Conservation (phyloP, 179 eudicot genomes). For the Patellifolia procumbens region DNA sequence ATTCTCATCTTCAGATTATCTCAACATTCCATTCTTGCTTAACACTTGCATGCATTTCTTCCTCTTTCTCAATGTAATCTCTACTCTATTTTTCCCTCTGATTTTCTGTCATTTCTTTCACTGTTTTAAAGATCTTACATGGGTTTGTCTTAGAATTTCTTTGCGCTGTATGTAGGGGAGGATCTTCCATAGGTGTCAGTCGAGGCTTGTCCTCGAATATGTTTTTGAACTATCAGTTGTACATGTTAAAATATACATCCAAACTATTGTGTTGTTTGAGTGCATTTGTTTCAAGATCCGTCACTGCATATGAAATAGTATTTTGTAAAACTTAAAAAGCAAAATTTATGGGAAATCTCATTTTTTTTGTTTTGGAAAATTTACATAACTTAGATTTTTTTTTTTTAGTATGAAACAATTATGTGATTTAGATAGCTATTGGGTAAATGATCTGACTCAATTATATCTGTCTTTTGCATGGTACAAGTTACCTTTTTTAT, state of each 20-base stretch:
- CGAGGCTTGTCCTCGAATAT: too few relatives aligned
- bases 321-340: too few relatives aligned
- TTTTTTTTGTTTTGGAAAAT: too few relatives aligned
- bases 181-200: too few relatives aligned
- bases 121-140: conserved; percentile 16
- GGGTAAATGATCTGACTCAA: conserved; percentile 10
- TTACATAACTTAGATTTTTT: too few relatives aligned
- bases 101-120: background rate
- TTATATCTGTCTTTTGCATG: conserved; percentile 31
- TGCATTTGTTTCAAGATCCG: too few relatives aligned
- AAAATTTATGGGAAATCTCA: background rate
- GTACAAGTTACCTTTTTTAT: conserved; percentile 20
- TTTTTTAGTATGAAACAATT: too few relatives aligned
- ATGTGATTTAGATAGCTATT: background rate
- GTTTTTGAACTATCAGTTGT: too few relatives aligned
- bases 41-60: conserved; percentile 28
- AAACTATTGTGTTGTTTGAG: too few relatives aligned
- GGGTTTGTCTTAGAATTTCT: conserved; percentile 8
- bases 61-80: background rate
- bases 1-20: conserved; percentile 21
- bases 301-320: too few relatives aligned
- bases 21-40: conserved; percentile 28
- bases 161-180: too few relatives aligned
- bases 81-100: background rate
- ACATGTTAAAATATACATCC: too few relatives aligned